These are phyloP conservation scores for Camellia japonica DNA, from an alignment of 148 eudicot species.

Conservation along the genomic window DNA sequence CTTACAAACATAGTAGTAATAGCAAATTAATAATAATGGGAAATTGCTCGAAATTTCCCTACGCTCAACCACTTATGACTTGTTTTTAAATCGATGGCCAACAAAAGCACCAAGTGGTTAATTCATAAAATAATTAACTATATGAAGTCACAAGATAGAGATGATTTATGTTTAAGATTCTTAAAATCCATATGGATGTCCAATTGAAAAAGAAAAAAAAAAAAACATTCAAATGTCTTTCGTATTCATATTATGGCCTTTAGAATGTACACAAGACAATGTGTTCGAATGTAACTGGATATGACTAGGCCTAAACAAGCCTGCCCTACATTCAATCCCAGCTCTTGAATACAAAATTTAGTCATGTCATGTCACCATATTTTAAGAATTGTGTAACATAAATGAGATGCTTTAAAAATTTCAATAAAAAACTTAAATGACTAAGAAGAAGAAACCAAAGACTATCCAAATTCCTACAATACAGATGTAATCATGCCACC, in stretches of 20 bases:
- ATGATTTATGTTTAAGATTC: not conserved
- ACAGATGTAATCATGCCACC: not conserved
- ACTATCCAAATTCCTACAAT: not conserved
- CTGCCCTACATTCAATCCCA: not conserved
- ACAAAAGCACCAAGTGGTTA: not conserved
- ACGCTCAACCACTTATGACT: not conserved
- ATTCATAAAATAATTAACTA: not conserved
- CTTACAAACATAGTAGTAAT: too few species aligned
- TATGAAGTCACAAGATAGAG: slow-evolving; percentile 4
- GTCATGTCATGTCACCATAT: not conserved
- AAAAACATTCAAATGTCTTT: not conserved
- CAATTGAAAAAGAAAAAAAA: not conserved
- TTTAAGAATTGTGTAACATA: not conserved
- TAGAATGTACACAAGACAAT: not conserved
- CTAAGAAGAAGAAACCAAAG: not conserved
- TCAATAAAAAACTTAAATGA: not conserved
- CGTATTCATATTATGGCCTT: not conserved
- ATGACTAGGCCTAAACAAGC: not conserved
- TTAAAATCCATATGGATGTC: not conserved
- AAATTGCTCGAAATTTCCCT: not conserved
- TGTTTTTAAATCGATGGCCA: not conserved
- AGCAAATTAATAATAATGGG: not conserved
- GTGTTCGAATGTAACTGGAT: not conserved
- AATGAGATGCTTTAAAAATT: not conserved
- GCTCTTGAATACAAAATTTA: not conserved